Conservation (phyloP, 805 yeast genomes). For the Kodamaea jinghongensis region DNA sequence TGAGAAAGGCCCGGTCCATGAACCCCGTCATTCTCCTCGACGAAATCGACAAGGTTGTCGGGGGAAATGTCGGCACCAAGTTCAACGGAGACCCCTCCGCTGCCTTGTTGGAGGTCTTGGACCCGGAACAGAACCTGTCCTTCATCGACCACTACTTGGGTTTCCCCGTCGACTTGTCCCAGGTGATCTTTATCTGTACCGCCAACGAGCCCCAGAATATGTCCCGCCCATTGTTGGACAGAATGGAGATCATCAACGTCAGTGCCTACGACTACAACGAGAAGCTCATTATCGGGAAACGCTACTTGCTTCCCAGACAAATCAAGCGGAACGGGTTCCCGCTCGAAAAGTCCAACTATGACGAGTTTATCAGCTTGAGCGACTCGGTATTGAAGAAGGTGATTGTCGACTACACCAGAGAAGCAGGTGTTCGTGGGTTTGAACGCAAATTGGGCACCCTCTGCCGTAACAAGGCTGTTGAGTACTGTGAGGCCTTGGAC, state of each 20-base stretch:
- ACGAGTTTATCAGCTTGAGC: slow-evolving; percentile 41
- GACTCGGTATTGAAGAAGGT: slow-evolving; percentile 58
- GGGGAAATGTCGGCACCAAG: slow-evolving; percentile 44
- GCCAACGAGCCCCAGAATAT: slow-evolving; percentile 74
- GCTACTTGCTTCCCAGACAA: slow-evolving; percentile 74
- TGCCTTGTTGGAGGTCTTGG: slow-evolving; percentile 82
- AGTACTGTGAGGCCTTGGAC: slow-evolving; percentile 40
- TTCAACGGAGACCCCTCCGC: slow-evolving; percentile 87
- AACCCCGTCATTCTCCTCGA: slow-evolving; percentile 82
- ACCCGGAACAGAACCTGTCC: slow-evolving; percentile 80
- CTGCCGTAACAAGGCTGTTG: slow-evolving; percentile 81
- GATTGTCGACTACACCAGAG: slow-evolving; percentile 72
- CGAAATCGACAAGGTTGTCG: slow-evolving; percentile 78
- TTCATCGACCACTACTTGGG: slow-evolving; percentile 84
- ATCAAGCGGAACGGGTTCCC: slow-evolving; percentile 63
- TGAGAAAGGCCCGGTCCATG: slow-evolving; percentile 72
- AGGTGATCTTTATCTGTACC: slow-evolving; percentile 79
- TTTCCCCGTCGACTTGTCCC: slow-evolving; percentile 80
- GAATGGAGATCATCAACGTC: slow-evolving; percentile 78
- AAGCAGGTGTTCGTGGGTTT: slow-evolving; percentile 80
- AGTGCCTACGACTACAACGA: slow-evolving; percentile 80
- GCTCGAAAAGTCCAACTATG: neutral
- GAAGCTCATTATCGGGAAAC: slow-evolving; percentile 67
- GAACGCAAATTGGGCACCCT: slow-evolving; percentile 74
- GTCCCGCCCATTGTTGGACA: slow-evolving; percentile 74